Percentiles rank a stretch among this genome's conserved stretches.
Evolutionary conservation across 1,139 yeast species (phyloP).

Genomic region (Debaryomyces udenii): DNA sequence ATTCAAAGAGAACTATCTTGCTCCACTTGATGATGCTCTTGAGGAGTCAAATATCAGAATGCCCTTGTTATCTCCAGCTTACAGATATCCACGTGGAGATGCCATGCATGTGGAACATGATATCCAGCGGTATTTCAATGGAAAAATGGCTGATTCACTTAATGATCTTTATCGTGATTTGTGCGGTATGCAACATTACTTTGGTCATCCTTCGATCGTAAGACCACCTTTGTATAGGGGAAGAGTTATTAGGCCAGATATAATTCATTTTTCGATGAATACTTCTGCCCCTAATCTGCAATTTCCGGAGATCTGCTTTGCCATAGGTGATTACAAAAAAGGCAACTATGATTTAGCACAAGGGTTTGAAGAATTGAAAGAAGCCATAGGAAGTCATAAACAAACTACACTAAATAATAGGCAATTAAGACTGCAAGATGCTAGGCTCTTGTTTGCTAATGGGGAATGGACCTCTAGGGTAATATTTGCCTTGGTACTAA

Average conservation of each 20-base stretch:
- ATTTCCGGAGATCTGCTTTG: constrained; percentile 9
- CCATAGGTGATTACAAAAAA: constrained; percentile 10
- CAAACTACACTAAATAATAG: background rate
- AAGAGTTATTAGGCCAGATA: constrained; percentile 6
- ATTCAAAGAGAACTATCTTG: constrained; percentile 7
- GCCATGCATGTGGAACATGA: constrained; percentile 7
- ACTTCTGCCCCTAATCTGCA: background rate
- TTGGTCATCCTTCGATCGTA: constrained; percentile 4
- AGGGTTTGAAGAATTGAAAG: constrained; percentile 7
- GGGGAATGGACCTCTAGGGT: constrained; percentile 4
- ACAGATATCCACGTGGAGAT: constrained; percentile 8
- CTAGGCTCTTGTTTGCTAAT: background rate
- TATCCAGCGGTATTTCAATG: constrained; percentile 7
- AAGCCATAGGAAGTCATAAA: background rate
- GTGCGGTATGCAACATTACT: constrained; percentile 2
- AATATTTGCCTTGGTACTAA: constrained; percentile 4
- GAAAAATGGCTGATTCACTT: constrained; percentile 3
- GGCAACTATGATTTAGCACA: constrained; percentile 5
- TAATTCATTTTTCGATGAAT: constrained; percentile 5
- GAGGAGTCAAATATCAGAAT: background rate
- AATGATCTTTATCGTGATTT: constrained; percentile 5
- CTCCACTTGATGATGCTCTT: constrained; percentile 9
- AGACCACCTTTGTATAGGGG: constrained; percentile 6
- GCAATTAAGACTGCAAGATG: constrained; percentile 1
- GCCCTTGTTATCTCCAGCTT: background rate